Base-by-base conservation (phyloP, 768 basidiomycete genomes). In the Mycena chlorophos region DNA sequence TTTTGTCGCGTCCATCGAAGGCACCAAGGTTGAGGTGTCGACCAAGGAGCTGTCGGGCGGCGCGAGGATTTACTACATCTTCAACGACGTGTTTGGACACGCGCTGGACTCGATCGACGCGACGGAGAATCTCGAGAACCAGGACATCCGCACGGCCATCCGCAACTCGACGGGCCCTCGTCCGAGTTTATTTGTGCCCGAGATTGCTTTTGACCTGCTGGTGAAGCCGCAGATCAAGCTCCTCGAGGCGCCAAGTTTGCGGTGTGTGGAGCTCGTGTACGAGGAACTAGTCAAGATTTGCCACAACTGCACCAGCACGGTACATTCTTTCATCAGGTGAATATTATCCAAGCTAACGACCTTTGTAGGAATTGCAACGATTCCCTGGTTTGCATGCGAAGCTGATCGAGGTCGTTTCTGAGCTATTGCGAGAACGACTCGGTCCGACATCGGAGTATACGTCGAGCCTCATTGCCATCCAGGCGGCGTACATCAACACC, bases 261-360 rank as follows among this genome's bases (percentile, higher is more conserved):
- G 97, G 39, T 99, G 97, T 63, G 97, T 98, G 19, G 97, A 98
- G 70, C 74, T 99, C 64, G 97, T 99, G 6, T 99, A 99, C 69
- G 97, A 99, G 71, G 97, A 99, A 71, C 76, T 99, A 51, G 98
- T 99, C 61, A 98, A 98, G 78, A 95, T 99, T 43, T 98, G 97
- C 71, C 97, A 99, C 69, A 98, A 96, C 67, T 98, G 96, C 73
- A 97, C 96, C 3, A 90, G 90, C 69, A 69, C 82, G 49, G 94
- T 95, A 66, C 68, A 84, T 73, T 17, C 20, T 29, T 39, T 23
- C 6, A 8, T 19, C 25, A 30, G 38, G 5, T 2, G n/a, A 19
- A 20, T 12, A 42, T n/a, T n/a, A n/a, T 14, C 40, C 8, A 51
- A n/a, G n/a, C 49, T 49, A 30, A 47, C 53, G 30, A 31, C 19